Evolutionary conservation across 2,329 filamentous ascomycete species (phyloP), one percentile per base, ranked within the genome.

Genomic region (Colletotrichum sp.): DNA sequence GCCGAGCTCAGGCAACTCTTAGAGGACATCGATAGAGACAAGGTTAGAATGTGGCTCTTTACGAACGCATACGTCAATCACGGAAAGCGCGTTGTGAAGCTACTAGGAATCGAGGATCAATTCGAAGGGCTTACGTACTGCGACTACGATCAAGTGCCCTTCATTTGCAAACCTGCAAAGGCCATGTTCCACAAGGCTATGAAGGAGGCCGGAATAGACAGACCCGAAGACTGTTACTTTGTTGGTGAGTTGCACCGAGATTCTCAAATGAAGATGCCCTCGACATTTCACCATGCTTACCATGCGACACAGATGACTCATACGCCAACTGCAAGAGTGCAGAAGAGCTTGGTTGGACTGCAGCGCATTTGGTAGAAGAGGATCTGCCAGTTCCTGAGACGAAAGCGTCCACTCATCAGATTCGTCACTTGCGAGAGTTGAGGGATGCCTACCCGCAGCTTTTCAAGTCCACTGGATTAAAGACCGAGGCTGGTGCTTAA

Each of bases 91-190:
- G 97, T 99, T 1, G 92, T 98, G 13, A 92, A 90, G 75, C 87
- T 99, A n/a, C 88, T 99, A 3, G 93, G 91, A 3, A 88, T 99
- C 22, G 96, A 98, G 3, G 95, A 98, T 82, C 86, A 96, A 22
- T 99, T 99, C 81, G 96, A 99, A 77, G 97, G 97, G 6, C 92
- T 99, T 77, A 99, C 97, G 0, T 99, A 93, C 84, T 99, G 98
- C 82, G 95, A 99, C 84, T 99, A 99, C 84, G 90, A 88, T 8
- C 86, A 90, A 18, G 87, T 91, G 39, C 93, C 92, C 3, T 89
- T 99, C 77, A 85, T 98, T 62, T 98, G 97, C 88, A 99, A 99
- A 84, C 97, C 97, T 4, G 90, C 94, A 71, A 88, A 89, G 68
- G 92, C 92, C 63, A 97, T 98, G 94, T 99, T 93, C 82, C 90